Base-by-base conservation (phyloP, 495 filamentous ascomycete species). In the Penicillium cosmopolitanum region DNA sequence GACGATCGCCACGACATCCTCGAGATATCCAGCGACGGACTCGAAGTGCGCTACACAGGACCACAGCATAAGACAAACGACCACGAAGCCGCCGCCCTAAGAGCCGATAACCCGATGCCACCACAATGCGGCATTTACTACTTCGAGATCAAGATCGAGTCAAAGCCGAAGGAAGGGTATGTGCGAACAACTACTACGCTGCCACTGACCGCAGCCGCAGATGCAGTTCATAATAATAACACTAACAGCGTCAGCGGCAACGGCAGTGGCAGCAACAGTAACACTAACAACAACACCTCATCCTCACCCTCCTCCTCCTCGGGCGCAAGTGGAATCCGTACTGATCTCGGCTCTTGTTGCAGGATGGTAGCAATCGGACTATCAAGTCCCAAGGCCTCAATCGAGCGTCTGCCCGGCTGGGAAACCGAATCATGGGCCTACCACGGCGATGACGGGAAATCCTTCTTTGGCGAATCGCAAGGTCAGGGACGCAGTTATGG, bases 381-480 rank as follows among this genome's bases (percentile, higher is more conserved):
- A 70, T 91, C 89, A 2, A 84, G 83, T 33, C 80, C 82, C 55
- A 89, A 85, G 54, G 91, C 91, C 11, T 83, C 86, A 0, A 81
- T 97, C n/a, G 86, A 88, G 60, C 81, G 92, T 63, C 83, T 96
- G 31, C 93, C 94, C 0, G 95, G 95, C 21, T 98, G 94, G 95
- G 95, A 99, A 67, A 85, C 86, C 19, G 92, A 97, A 43, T 97
- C 93, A 2, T 99, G 92, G 92, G 95, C 91, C 36, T 99, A 96
- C 68, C 95, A 99, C 67, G 93, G 95, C 23, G 96, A 99, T 70
- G 95, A 99, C 72, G 95, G 95, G 31, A 87, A 93, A 62, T 86
- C 86, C 44, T 99, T 96, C 66, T 85, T 88, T 47, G 85, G 88
- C 19, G 78, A 81, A 55, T 74, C 64, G 42, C 82, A 87, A 50